A percentile compares a stretch with the other conserved stretches of the same genome.
Evolutionary conservation across 106 monocot species (phyloP).

Genomic region (Allium sativum): DNA sequence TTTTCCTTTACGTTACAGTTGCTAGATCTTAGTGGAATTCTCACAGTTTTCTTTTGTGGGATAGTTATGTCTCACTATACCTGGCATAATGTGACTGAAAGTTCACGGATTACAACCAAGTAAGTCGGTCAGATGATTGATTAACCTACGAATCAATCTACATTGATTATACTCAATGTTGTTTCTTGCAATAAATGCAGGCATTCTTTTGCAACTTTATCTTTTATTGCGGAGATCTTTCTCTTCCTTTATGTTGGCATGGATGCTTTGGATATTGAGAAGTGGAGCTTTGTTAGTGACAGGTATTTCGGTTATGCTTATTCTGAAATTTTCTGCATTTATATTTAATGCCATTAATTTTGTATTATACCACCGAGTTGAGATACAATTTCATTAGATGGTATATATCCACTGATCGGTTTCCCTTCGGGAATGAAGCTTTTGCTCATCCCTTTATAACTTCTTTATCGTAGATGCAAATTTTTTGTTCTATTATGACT

Average conservation of each 20-base stretch:
- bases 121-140: constrained; percentile 14
- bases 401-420: too few species aligned
- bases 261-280: constrained; percentile 99
- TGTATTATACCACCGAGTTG: too few species aligned
- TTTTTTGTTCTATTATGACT: too few species aligned
- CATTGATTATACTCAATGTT: too few species aligned
- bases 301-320: constrained; percentile 28
- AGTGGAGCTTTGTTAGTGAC: constrained; percentile 77
- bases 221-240: constrained; percentile 92
- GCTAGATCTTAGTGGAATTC: constrained; percentile 83
- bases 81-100: constrained; percentile 99
- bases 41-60: constrained; percentile 97
- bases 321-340: too few species aligned
- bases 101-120: constrained; percentile 97
- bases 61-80: constrained; percentile 99
- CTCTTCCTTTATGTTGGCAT: constrained; percentile 98
- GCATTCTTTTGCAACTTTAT: constrained; percentile 95
- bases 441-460: too few species aligned
- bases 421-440: too few species aligned
- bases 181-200: constrained; percentile 29
- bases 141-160: too few species aligned
- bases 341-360: too few species aligned
- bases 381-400: too few species aligned
- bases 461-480: too few species aligned
- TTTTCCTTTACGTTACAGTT: constrained; percentile 33